Conservation (phyloP, 805 yeast genomes). For the Kazachstania bromeliacearum region DNA sequence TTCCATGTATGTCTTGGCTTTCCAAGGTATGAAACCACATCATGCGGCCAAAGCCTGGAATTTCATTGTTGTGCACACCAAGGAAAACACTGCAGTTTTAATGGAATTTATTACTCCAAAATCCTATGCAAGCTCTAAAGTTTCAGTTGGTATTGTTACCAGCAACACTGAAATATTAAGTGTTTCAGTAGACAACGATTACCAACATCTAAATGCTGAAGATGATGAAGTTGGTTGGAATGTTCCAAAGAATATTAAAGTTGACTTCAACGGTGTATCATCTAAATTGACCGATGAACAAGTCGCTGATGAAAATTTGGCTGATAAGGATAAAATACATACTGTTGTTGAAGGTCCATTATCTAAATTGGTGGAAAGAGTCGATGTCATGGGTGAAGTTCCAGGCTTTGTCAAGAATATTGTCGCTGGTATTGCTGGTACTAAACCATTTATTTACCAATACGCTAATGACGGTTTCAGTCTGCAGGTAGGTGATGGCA, state of each 20-base stretch:
- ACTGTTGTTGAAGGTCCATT: constrained; percentile 55
- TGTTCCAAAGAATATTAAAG: constrained; percentile 60
- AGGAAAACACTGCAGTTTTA: constrained; percentile 60
- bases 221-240: constrained; percentile 88
- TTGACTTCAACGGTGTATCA: constrained; percentile 44
- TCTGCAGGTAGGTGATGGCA: constrained; percentile 15
- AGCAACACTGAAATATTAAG: constrained; percentile 52
- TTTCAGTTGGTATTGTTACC: constrained; percentile 68
- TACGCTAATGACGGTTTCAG: constrained; percentile 48
- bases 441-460: constrained; percentile 95
- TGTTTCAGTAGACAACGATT: constrained; percentile 57
- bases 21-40: constrained; percentile 98
- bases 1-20: constrained; percentile 88
- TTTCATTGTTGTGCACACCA: constrained; percentile 80
- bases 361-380: constrained; percentile 64
- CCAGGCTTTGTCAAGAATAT: constrained; percentile 90
- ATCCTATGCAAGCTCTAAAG: constrained; percentile 75
- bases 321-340: constrained; percentile 30
- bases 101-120: constrained; percentile 96
- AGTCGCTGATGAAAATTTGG: constrained; percentile 22
- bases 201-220: constrained; percentile 45
- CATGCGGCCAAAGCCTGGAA: constrained; percentile 98
- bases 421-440: constrained; percentile 90
- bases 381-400: constrained; percentile 95
- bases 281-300: constrained; percentile 37